Evolutionary conservation across 2,329 filamentous ascomycete species (phyloP).

Genomic region (Venturia pyrina): DNA sequence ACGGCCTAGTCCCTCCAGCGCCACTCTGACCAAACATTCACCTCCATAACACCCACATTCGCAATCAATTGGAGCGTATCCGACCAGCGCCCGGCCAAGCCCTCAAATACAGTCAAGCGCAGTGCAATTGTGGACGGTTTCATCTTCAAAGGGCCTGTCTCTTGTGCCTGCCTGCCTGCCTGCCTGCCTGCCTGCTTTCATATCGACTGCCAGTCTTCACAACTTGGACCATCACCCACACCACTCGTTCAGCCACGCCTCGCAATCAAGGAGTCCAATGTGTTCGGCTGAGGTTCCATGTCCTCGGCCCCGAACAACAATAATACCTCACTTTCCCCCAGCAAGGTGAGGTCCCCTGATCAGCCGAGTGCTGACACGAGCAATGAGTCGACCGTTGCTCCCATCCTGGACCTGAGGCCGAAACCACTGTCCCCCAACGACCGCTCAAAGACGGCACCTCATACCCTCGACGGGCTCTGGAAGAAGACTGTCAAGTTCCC

Average conservation of each 20-base stretch:
- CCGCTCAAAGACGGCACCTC: slow-evolving; percentile 29
- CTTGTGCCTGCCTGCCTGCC: neutral
- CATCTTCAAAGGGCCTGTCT: neutral
- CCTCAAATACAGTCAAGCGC: neutral
- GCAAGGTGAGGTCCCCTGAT: slow-evolving; percentile 22
- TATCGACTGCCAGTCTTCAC: too few species aligned
- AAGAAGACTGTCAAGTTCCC: slow-evolving; percentile 31
- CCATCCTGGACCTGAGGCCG: slow-evolving; percentile 5
- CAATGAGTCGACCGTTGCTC: neutral
- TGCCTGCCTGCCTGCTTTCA: neutral
- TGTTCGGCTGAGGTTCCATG: slow-evolving; percentile 25
- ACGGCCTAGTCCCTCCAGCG: neutral
- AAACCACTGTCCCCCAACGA: slow-evolving; percentile 22
- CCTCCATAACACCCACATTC: neutral
- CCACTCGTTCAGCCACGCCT: slow-evolving; percentile 12
- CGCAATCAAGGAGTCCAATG: slow-evolving; percentile 28
- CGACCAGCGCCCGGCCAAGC: neutral
- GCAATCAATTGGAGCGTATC: neutral
- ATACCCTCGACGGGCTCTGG: slow-evolving; percentile 25
- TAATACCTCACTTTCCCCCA: slow-evolving; percentile 30
- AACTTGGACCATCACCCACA: neutral
- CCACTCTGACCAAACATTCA: neutral
- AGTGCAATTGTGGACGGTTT: neutral
- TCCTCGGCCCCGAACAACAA: slow-evolving; percentile 28
- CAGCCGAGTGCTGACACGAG: neutral